Base-by-base conservation (phyloP, 2,329 filamentous ascomycete genomes). In the Cucurbitaria berberidis region DNA sequence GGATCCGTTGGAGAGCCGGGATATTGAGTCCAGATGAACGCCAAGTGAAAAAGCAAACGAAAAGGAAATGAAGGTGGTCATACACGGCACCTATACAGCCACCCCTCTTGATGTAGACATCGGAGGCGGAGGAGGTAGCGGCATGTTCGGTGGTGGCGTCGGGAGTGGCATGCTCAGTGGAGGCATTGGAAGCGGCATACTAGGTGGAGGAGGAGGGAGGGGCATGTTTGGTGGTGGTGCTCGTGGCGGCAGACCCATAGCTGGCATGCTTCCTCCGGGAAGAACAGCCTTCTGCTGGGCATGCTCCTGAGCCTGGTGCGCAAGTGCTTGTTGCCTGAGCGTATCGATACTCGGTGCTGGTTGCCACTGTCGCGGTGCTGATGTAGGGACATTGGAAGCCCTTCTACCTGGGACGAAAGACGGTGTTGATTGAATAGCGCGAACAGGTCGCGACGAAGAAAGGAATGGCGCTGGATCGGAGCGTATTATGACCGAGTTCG, bases 181-280 rank as follows among this genome's bases (percentile, higher is more conserved):
- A 30, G 68, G 68, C 9, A 66, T 18, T 16, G 45, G 49, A 15
- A 53, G 32, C 1, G 52, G 47, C 50, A 59, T 48, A 27, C 41
- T 53, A 8, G 67, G 64, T 8, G 75, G 75, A 32, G 72, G 72
- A 10, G 68, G 55, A n/a, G 78, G 78, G 19, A 80, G 59, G n/a
- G 78, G 78, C 60, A 76, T 75, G 11, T 67, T 72, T 48, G 79
- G 79, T 19, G 79, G 78, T 3, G 78, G 78, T 5, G 75, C 77
- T 3, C 78, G 78, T 6, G 79, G 79, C 2, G 77, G 78, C 2
- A 81, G 61, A 1, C 72, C 69, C 13, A 77, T 72, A 1, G 72
- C 63, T 2, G 77, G 71, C 56, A 80, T 74, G 16, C 69, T 74
- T 9, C 62, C 64, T 53, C 73, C 55, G 60, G 66, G 52, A 63